Evolutionary conservation across 1,284 basidiomycete species (phyloP), one percentile per base, ranked within the genome.

Genomic region (Tilletiaria anomala): DNA sequence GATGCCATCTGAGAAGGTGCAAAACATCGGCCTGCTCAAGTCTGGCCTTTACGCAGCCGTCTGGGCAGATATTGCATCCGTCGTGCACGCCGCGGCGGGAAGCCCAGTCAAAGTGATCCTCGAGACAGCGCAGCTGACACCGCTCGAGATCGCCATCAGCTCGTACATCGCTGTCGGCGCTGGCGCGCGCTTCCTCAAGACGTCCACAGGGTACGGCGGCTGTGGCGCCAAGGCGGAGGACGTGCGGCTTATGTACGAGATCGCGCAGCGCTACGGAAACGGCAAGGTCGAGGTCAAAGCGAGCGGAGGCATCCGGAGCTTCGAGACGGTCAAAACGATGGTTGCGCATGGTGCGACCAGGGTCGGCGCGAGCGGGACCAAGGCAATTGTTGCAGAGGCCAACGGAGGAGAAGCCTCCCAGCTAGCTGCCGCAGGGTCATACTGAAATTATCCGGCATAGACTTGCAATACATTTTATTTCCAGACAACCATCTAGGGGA

Each of bases 121-220:
- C 29, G 58, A 61, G 32, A 58, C 58, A 2, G 47, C 50, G 16
- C 49, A 48, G 40, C 44, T 61, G n/a, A 44, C 48, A 14, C 47
- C 46, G 10, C 32, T 47, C 6, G 50, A 60, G 37, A 56, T 60
- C 32, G 50, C 48, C 12, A 45, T 50, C 2, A 45, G 56, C 5
- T 37, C 44, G 18, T 51, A 51, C 23, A n/a, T 53, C n/a, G 50
- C 56, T 12, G 56, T 55, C 16, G 40, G 54, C 14, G 59, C 58
- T 0, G 59, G 59, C 6, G 50, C 44, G 5, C 52, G 47, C 17
- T 62, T 60, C 38, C 44, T 62, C 42, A 62, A 62, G 50, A 62
- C 59, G 3, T 54, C 51, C 34, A 62, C 59, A 8, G 58, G 59
- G 2, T 62, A 58, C 40, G 59, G 51, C 14, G 21, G 19, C 18